Evolutionary conservation across 495 filamentous ascomycete genomes (phyloP), one percentile per base, ranked within the genome.

Genomic region (Hypoxylon lienhwacheense): DNA sequence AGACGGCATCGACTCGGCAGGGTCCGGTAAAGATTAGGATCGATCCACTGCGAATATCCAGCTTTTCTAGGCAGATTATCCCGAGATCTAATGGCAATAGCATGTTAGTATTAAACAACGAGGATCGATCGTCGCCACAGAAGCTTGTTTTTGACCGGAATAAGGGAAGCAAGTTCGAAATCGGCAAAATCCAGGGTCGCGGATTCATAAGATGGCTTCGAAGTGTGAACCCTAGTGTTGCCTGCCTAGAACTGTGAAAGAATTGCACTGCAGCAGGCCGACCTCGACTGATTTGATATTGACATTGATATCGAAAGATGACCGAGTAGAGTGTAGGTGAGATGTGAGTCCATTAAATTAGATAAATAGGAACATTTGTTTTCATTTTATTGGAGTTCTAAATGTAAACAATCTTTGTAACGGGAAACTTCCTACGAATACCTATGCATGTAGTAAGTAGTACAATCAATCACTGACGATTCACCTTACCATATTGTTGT

Each of bases 131-230:
- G 10, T 15, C 37, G 2, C 10, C 46, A 5, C 46, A 21, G 24
- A 49, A 24, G 31, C 32, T 67, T 11, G 52, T 55, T n/a, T 67
- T 67, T 42, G 48, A 55, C 32, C 62, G 63, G 20, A 45, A 45
- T 7, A 20, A 20, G 19, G 52, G 50, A 17, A 67, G 59, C 34
- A 60, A 59, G 12, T 12, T 57, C 8, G 48, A 61, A 32, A 61
- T 31, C 15, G 73, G 73, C 4, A 52, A 51, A 37, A 47, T 72
- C 11, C 72, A 75, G 14, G 57, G 53, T 4, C 50, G 67, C n/a
- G 37, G 57, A 5, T 71, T 77, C 11, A 67, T 64, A 14, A 50
- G 53, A 19, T 67, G 72, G 61, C 24, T 71, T 36, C 45, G 42
- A 31, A 11, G 3, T 0, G 58, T 67, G 39, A 72, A 70, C 16